Conservation (phyloP, 2,329 filamentous ascomycete genomes). For the Bipolaris victoriae region DNA sequence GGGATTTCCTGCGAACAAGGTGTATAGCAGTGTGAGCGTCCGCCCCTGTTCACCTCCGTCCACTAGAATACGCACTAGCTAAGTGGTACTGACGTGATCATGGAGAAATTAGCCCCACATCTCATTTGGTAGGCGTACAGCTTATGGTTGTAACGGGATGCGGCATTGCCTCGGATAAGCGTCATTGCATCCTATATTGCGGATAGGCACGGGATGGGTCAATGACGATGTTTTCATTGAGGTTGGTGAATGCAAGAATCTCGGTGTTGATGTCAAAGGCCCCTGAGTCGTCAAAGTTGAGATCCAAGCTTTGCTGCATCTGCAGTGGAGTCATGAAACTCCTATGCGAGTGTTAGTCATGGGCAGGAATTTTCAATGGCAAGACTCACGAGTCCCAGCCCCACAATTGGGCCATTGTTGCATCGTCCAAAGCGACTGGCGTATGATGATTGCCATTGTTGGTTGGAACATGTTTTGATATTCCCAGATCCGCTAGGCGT, state of each 20-base stretch:
- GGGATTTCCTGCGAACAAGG: background rate
- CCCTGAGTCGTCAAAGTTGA: conserved; percentile 42
- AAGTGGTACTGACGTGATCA: background rate
- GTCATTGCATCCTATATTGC: conserved; percentile 6
- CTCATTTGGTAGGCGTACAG: background rate
- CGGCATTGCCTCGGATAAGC: background rate
- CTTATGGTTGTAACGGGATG: background rate
- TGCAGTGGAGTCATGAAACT: conserved; percentile 44
- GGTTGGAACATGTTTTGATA: conserved; percentile 20
- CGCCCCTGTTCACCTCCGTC: background rate
- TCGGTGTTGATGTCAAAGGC: conserved; percentile 42
- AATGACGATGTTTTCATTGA: conserved; percentile 40
- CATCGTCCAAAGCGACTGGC: conserved; percentile 35
- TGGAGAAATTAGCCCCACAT: background rate
- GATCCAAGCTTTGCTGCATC: conserved; percentile 41
- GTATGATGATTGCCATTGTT: conserved; percentile 3
- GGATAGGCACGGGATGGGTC: conserved; percentile 33
- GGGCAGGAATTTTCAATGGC: background rate
- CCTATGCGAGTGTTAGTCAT: conserved; percentile 18
- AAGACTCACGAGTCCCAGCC: conserved; percentile 39
- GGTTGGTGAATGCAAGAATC: conserved; percentile 38
- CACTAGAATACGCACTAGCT: background rate
- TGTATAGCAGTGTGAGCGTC: background rate
- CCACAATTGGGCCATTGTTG: conserved; percentile 41
- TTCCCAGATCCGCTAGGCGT: conserved; percentile 40